A percentile compares a stretch with the other conserved stretches of the same genome.
Evolutionary conservation across 2,329 filamentous ascomycete species (phyloP).

Genomic region (Escovopsis weberi): DNA sequence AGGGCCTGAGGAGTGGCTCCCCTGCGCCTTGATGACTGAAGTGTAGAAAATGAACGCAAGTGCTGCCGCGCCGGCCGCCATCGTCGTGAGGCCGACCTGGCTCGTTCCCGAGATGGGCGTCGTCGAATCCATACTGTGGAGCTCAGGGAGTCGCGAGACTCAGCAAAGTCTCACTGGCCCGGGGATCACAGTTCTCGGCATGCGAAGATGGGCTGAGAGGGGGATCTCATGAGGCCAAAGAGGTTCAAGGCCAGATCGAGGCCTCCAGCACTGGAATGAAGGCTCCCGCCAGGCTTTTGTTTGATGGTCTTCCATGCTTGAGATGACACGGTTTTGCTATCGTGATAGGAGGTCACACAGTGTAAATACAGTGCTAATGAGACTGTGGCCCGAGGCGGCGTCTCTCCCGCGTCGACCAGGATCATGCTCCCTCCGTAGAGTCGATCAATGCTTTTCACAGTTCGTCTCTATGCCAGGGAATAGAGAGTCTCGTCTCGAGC

Average conservation of each 20-base stretch:
- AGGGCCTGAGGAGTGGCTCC: neutral
- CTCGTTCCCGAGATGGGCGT: neutral
- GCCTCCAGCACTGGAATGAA: neutral
- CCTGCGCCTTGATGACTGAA: neutral
- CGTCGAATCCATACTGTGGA: constrained; percentile 3
- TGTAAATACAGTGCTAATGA: neutral
- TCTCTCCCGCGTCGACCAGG: too few species aligned
- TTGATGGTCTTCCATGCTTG: neutral
- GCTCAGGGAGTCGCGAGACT: neutral
- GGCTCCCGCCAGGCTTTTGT: too few species aligned
- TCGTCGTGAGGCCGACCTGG: constrained; percentile 1
- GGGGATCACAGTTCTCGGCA: too few species aligned
- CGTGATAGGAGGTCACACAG: constrained; percentile 1
- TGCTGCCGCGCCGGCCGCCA: constrained; percentile 4
- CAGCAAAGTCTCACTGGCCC: neutral
- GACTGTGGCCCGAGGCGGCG: constrained; percentile 1
- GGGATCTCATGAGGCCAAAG: neutral
- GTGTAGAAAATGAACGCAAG: constrained; percentile 3
- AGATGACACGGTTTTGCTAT: constrained; percentile 6
- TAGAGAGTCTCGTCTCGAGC: too few species aligned
- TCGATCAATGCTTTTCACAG: neutral
- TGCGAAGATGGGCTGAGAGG: too few species aligned
- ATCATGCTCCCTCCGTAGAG: too few species aligned
- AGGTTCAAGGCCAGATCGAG: neutral
- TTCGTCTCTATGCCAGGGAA: neutral